These are phyloP conservation scores for Suillus fuscotomentosus DNA, from an alignment of 768 basidiomycete genomes.

Conservation along the genomic window DNA sequence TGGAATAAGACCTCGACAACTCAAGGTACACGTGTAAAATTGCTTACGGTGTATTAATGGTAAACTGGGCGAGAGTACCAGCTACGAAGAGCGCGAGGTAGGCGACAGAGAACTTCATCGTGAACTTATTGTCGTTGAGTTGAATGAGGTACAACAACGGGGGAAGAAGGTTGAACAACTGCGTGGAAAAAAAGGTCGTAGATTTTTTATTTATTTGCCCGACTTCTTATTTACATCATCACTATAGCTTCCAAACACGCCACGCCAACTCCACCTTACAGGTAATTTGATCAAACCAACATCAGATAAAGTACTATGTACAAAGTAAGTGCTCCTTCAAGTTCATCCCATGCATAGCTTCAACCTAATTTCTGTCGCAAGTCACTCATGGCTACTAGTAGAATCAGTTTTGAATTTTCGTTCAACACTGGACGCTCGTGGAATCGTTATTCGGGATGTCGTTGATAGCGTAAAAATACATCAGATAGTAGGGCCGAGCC, in stretches of 20 bases:
- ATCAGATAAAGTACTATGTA: not conserved
- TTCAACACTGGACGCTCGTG: not conserved
- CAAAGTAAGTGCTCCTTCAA: conserved; percentile 6
- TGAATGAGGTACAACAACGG: conserved; percentile 14
- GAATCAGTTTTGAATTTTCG: not conserved
- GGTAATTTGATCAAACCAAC: too few species aligned
- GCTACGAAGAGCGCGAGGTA: conserved; percentile 41
- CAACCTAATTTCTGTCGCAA: not conserved
- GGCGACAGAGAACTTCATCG: conserved; percentile 47
- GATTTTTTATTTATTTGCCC: conserved; percentile 29
- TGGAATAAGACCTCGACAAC: conserved; percentile 6
- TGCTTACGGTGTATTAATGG: conserved; percentile 74
- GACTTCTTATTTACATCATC: conserved; percentile 15
- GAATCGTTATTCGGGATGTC: not conserved
- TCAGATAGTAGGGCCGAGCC: not conserved
- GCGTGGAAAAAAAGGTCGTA: conserved; percentile 19
- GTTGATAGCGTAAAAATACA: conserved; percentile 10
- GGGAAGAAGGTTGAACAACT: conserved; percentile 28
- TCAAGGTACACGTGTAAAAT: not conserved
- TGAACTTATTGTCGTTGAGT: conserved; percentile 15
- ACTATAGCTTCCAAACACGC: conserved; percentile 4
- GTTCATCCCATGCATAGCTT: not conserved
- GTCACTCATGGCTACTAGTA: not conserved
- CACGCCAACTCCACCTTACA: not conserved
- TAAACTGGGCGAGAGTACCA: conserved; percentile 47